Percentiles rank a stretch among this genome's conserved stretches.
Conservation (phyloP, 2,329 filamentous ascomycete species). For the Exserohilum turcica region DNA sequence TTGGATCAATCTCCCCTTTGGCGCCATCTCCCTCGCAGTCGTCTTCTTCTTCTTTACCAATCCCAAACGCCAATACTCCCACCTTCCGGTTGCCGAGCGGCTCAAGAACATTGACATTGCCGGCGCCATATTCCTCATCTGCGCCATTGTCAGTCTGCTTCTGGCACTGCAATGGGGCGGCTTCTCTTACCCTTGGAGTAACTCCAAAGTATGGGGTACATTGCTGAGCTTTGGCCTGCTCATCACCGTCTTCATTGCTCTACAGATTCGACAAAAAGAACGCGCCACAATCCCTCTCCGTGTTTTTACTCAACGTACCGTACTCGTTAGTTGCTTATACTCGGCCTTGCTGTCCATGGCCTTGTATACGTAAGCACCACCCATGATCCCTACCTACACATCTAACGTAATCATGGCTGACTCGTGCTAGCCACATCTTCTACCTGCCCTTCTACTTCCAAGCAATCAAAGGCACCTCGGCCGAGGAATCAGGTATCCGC, state of each 20-base stretch:
- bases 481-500: constrained; percentile 46
- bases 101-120: constrained; percentile 48
- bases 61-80: constrained; percentile 31
- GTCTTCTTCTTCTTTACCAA: constrained; percentile 42
- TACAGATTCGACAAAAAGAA: constrained; percentile 39
- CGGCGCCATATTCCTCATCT: constrained; percentile 41
- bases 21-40: constrained; percentile 45
- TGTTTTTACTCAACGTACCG: constrained; percentile 46
- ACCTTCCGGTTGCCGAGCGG: constrained; percentile 39
- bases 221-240: constrained; percentile 57
- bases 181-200: constrained; percentile 55
- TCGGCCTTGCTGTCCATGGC: constrained; percentile 47
- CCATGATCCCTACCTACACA: not conserved
- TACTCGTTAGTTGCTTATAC: constrained; percentile 42
- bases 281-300: constrained; percentile 38
- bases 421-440: constrained; percentile 39
- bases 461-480: constrained; percentile 49
- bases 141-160: constrained; percentile 40
- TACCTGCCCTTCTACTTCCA: constrained; percentile 53
- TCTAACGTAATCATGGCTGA: not conserved
- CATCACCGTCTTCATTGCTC: constrained; percentile 51
- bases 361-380: constrained; percentile 38
- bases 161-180: constrained; percentile 48
- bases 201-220: constrained; percentile 55
- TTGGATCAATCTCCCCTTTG: constrained; percentile 51